Conservation (phyloP, 106 monocot genomes). For the Apostasia shenzhenica region DNA sequence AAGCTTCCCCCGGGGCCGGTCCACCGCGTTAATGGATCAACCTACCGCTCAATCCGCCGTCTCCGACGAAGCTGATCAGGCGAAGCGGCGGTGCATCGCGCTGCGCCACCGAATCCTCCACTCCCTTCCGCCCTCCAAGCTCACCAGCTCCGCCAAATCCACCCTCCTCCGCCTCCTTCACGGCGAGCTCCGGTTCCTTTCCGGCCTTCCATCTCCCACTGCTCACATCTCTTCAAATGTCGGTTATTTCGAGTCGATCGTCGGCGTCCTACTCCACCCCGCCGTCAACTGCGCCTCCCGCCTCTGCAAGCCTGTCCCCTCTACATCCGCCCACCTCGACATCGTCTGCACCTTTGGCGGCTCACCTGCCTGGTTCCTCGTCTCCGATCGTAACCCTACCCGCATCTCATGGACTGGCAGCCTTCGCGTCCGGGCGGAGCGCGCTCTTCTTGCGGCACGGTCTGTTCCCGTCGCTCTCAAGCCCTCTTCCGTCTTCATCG, state of each 20-base stretch:
- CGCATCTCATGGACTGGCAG: slow-evolving; percentile 38
- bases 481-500: slow-evolving; percentile 38
- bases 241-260: slow-evolving; percentile 56
- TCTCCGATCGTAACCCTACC: slow-evolving; percentile 79
- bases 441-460: slow-evolving; percentile 23
- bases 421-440: slow-evolving; percentile 25
- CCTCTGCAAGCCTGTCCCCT: slow-evolving; percentile 13
- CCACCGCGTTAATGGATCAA: background rate
- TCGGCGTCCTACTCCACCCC: slow-evolving; percentile 54
- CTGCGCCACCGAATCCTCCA: slow-evolving; percentile 4
- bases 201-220: slow-evolving; percentile 7
- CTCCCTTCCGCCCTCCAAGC: slow-evolving; percentile 19
- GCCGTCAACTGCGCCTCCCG: slow-evolving; percentile 43
- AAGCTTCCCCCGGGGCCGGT: too few relatives aligned
- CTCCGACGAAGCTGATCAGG: background rate
- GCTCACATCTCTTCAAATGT: slow-evolving; percentile 37
- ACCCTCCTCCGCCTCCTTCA: slow-evolving; percentile 37
- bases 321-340: slow-evolving; percentile 39
- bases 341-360: slow-evolving; percentile 46
- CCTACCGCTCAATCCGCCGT: background rate
- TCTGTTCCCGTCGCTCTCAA: slow-evolving; percentile 16
- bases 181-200: slow-evolving; percentile 51
- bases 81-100: slow-evolving; percentile 13
- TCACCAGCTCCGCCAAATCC: slow-evolving; percentile 14
- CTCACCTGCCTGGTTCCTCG: slow-evolving; percentile 63